Base-by-base conservation (phyloP, 805 yeast genomes). In the Candida verbasci region DNA sequence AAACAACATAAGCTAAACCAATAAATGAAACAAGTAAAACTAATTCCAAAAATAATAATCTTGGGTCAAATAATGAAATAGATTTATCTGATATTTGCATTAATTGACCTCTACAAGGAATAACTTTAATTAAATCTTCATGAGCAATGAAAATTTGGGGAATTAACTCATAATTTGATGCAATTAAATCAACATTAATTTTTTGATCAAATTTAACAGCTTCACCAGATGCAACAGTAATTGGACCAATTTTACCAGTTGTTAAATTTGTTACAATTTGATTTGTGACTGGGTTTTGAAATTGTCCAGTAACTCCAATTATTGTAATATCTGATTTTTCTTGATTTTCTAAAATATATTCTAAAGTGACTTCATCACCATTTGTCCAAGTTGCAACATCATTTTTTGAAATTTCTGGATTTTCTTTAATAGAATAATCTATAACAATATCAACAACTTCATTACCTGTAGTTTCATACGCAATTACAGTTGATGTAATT, bases 31-130 rank as follows among this genome's bases (percentile, higher is more conserved):
- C 70, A 3, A 65, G 47, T 39, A 86, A 60, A 17, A 84, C 46
- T 11, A 76, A 35, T 53, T 79, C 82, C 45, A 83, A 72, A 24
- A 83, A 56, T 40, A 86, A 53, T 51, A 87, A 73, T 58, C 80
- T 78, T 10, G 89, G 93, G 54, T 84, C 76, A 61, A 82, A 79
- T 37, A 80, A 45, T 0, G 94, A 81, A 48, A 88, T 65, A 39
- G 80, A 72, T 24, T 72, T 74, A 49, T 87, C 95, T 9, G 58
- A 58, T 39, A 88, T 74, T 16, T 65, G 56, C 30, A 84, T 62
- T 41, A 80, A 60, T 50, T 77, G 80, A 34, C 78, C 73, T 50
- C 74, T 68, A 18, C 82, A 71, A 35, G 78, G 77, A 27, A 83
- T 64, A 44, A 67, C 62, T 60, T 76, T 71, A 47, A 79, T 53